Percentiles rank a stretch among this genome's conserved stretches.
These are phyloP conservation scores for Dactylellina cionopaga DNA, from an alignment of 2,329 filamentous ascomycete genomes.

Conservation along the genomic window DNA sequence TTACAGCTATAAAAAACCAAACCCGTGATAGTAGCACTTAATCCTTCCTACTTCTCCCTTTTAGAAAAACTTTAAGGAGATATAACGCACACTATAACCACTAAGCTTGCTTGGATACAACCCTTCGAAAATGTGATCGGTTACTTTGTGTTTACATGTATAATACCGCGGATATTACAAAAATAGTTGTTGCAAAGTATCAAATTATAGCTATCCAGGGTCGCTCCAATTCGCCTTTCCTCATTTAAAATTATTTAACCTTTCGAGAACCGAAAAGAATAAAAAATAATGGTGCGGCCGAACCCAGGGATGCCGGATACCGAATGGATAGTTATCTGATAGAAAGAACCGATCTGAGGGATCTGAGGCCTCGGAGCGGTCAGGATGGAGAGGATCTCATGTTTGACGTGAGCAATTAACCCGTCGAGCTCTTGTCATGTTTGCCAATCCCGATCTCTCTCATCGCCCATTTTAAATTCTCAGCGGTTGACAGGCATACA, in stretches of 20 bases:
- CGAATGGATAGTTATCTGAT: background rate
- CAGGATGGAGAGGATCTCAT: slow-evolving; percentile 5
- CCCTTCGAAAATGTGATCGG: no score
- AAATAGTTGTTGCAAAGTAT: background rate
- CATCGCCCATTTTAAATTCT: background rate
- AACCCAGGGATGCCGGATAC: background rate
- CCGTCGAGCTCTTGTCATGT: slow-evolving; percentile 28
- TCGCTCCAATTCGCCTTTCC: no score
- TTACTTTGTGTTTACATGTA: background rate
- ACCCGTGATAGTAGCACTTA: no score
- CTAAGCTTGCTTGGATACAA: no score
- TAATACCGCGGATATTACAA: background rate
- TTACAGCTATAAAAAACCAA: no score
- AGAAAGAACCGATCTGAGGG: background rate
- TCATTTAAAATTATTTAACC: no score
- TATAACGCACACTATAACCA: no score
- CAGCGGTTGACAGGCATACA: background rate
- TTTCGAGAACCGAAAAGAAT: no score
- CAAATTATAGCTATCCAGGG: no score
- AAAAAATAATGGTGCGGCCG: no score
- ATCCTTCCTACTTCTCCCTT: no score
- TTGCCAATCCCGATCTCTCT: slow-evolving; percentile 7
- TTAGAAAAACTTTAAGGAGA: no score
- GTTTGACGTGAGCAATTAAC: slow-evolving; percentile 19
- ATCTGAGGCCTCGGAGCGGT: slow-evolving; percentile 1